Base-by-base conservation (phyloP, 2,329 filamentous ascomycete genomes). In the Aquanectria penicillioides region DNA sequence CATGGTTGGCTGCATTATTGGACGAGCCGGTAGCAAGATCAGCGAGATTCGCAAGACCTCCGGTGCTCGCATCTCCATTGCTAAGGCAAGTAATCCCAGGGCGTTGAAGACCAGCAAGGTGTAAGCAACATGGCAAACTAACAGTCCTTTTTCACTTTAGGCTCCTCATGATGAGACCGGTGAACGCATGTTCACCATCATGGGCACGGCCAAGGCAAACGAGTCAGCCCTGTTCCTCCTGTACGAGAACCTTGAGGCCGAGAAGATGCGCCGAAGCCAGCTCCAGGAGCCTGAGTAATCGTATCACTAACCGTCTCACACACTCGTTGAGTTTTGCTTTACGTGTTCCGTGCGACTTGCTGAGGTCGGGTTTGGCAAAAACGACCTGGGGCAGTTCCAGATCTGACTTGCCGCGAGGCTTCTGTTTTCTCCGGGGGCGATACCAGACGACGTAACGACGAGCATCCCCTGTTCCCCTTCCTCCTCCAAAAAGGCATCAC, bases 1-100 rank as follows among this genome's bases (percentile, higher is more conserved):
- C 81, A 99, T 99, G 95, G 95, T 99, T 76, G 95, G 95, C 68
- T 99, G 95, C 81, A 99, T 99, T 80, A 99, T 99, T 75, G 95
- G 95, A 67, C 91, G 94, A 65, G 93, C 86, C 52, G 95, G 95
- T 65, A 94, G 87, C 83, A 99, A 99, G 86, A 99, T 99, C 74
- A 97, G 93, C 77, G 95, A 99, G 81, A 99, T 99, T 71, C 91
- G 95, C 77, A 96, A 97, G 83, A 94, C 90, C 62, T 99, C 95
- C 52, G 94, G 94, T 60, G 95, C 95, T 62, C 91, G 94, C 72
- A 99, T 99, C 80, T 97, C 94, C 40, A 98, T 98, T 77, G 94
- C 94, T 70, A 98, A 97, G 84, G 89, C 85, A 74, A 73, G 78
- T 46, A 10, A 13, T 17, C 13, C 38, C 9, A 31, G 31, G n/a